Base-by-base conservation (phyloP, 371 early-diverging fungal species). In the Circinella minor region DNA sequence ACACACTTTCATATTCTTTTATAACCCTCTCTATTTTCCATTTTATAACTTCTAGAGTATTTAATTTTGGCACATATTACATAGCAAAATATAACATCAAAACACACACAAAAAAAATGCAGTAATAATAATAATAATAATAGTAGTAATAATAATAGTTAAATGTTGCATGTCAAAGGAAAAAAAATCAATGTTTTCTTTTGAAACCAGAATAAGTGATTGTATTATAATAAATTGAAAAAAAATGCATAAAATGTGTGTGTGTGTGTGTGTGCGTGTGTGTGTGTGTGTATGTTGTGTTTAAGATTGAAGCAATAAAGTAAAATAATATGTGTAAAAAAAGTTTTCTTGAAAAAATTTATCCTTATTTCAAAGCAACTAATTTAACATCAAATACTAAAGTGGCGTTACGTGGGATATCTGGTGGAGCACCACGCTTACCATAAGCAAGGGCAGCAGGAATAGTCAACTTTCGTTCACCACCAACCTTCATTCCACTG, bases 391-490 rank as follows among this genome's bases (percentile, higher is more conserved):
- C 97, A 78, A 96, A 97, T 39, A 87, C 84, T 60, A 97, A 88
- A 57, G 93, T 93, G 36, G 94, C 88, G 81, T 95, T 95, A 66
- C 80, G 77, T 37, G 97, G 97, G 68, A 96, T 96, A 64, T 94
- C 94, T 72, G 95, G 94, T 17, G 95, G 95, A 57, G 92, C 92
- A 70, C 94, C 95, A 57, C 89, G 87, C 67, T 86, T 78, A 43
- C 99, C 99, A 73, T 98, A 98, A 36, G 95, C 96, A 65, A 82
- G 86, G 34, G 84, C 76, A 49, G 97, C 82, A 46, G 98, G 98
- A 65, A 98, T 96, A 36, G 92, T 93, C 73, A 98, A 82, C 69
- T 91, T 91, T 54, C 98, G 92, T 70, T 93, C 91, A 67, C 96
- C 97, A 65, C 96, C 96, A 63, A 92, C 84, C 81, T 92, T 89